Percentiles rank a stretch among this genome's conserved stretches.
Conservation (phyloP, 768 basidiomycete species). For the Kwoniella sp. region DNA sequence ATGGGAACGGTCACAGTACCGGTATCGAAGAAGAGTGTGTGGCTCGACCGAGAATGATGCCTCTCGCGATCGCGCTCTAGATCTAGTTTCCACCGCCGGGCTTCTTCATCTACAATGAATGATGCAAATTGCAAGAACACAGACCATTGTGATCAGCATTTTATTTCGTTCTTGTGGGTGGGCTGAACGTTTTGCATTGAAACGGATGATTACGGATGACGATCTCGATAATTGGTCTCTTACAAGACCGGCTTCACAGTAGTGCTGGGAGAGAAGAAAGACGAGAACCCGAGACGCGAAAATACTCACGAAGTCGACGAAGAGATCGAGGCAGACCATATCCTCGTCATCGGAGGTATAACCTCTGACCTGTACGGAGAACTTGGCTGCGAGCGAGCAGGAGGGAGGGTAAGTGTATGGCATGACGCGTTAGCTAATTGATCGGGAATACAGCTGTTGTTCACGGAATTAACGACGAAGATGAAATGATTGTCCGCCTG, state of each 20-base stretch:
- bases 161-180: too few relatives aligned
- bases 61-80: not conserved
- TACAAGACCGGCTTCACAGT: too few relatives aligned
- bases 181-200: too few relatives aligned
- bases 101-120: constrained; percentile 26
- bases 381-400: constrained; percentile 84
- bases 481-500: too few relatives aligned
- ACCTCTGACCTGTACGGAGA: constrained; percentile 69
- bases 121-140: too few relatives aligned
- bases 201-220: too few relatives aligned
- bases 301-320: constrained; percentile 70
- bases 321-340: constrained; percentile 77
- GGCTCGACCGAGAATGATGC: not conserved
- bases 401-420: not conserved
- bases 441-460: not conserved
- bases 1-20: too few relatives aligned
- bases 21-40: too few relatives aligned
- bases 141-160: too few relatives aligned
- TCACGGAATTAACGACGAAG: not conserved
- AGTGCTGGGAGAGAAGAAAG: too few relatives aligned
- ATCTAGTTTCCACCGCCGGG: constrained; percentile 15
- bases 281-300: too few relatives aligned
- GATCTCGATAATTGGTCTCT: too few relatives aligned
- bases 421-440: not conserved
- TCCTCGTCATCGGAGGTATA: constrained; percentile 73